Conservation (phyloP, 129 eudicot species). For the Saussurea involucrata region DNA sequence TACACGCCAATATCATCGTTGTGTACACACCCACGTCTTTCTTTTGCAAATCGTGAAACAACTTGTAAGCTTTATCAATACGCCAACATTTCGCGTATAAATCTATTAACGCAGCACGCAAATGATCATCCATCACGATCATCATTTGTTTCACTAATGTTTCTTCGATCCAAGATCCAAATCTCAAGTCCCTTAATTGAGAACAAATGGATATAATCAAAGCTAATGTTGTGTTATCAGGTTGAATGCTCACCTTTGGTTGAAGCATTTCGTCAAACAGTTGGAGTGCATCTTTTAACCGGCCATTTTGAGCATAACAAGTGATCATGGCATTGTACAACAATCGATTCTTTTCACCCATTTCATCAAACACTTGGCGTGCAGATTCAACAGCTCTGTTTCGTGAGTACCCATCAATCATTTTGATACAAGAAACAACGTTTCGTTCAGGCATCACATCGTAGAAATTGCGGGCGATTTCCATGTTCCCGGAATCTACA, state of each 20-base stretch:
- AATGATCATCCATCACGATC: neutral
- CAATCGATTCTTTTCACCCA: slow-evolving; percentile 15
- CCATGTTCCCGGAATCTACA: neutral
- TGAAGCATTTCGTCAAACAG: slow-evolving; percentile 29
- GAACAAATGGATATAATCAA: slow-evolving; percentile 26
- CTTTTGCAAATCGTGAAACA: slow-evolving; percentile 16
- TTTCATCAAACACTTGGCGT: slow-evolving; percentile 9
- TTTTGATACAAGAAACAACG: neutral
- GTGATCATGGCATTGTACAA: slow-evolving; percentile 27
- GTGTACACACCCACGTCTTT: slow-evolving; percentile 29
- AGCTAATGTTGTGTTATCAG: slow-evolving; percentile 24
- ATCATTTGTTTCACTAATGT: neutral
- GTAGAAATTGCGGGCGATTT: neutral
- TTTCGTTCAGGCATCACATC: slow-evolving; percentile 3
- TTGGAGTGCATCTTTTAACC: slow-evolving; percentile 27
- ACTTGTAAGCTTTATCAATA: slow-evolving; percentile 23
- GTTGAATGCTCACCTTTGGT: slow-evolving; percentile 4
- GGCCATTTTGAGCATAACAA: slow-evolving; percentile 30
- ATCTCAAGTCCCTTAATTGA: slow-evolving; percentile 23
- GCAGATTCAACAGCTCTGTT: slow-evolving; percentile 1
- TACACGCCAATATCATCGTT: slow-evolving; percentile 20
- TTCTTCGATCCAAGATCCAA: neutral
- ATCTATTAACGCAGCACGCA: slow-evolving; percentile 21
- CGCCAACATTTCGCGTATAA: slow-evolving; percentile 30
- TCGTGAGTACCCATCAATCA: slow-evolving; percentile 1